These are phyloP conservation scores for Fusarium sp. DNA, from an alignment of 2,329 filamentous ascomycete species.

Conservation along the genomic window DNA sequence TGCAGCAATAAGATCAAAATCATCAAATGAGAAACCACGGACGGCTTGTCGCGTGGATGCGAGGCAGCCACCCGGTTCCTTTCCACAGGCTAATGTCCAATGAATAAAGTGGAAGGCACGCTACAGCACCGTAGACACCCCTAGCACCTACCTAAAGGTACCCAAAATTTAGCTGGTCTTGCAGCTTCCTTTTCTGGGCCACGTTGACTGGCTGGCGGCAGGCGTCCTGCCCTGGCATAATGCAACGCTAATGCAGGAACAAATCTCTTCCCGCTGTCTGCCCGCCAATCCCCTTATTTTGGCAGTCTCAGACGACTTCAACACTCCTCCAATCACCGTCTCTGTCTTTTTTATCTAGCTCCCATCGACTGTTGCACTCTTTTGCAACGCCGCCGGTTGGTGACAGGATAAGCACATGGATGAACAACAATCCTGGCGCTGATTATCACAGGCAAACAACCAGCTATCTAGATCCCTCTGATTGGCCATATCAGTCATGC, in stretches of 20 bases:
- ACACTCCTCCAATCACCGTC: constrained; percentile 10
- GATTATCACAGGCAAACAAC: background rate
- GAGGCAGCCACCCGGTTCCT: constrained; percentile 14
- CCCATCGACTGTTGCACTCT: constrained; percentile 3
- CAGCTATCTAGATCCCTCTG: background rate
- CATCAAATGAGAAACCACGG: constrained; percentile 8
- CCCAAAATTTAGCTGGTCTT: background rate
- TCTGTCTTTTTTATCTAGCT: constrained; percentile 3
- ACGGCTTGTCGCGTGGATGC: constrained; percentile 19
- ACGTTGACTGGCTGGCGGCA: constrained; percentile 5
- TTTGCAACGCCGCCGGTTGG: constrained; percentile 6
- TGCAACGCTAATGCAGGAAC: constrained; percentile 46
- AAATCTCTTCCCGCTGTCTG: constrained; percentile 34
- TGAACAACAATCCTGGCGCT: background rate
- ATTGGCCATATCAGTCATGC: background rate
- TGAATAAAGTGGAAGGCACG: background rate
- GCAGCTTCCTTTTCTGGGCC: constrained; percentile 21
- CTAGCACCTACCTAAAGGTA: background rate
- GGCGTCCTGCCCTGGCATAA: constrained; percentile 32
- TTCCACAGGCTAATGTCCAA: constrained; percentile 1
- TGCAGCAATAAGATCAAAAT: background rate
- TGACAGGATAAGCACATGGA: constrained; percentile 10
- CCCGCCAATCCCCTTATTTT: constrained; percentile 18
- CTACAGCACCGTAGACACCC: background rate
- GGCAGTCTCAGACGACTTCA: background rate